These are phyloP conservation scores for Exophiala aquamarina DNA, from an alignment of 2,329 filamentous ascomycete genomes.

Conservation along the genomic window DNA sequence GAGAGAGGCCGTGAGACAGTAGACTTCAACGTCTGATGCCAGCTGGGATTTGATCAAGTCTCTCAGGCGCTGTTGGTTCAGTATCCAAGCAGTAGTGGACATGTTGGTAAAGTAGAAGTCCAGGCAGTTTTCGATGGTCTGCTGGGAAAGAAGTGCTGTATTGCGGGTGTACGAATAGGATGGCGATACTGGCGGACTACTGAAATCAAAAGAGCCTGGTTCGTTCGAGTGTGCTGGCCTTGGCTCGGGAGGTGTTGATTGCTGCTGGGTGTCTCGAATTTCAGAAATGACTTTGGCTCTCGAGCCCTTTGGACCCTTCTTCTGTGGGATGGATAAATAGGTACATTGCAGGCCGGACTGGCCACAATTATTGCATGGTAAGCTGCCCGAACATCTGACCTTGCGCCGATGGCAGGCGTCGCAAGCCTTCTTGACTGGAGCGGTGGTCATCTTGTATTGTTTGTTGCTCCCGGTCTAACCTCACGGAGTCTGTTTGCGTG, in stretches of 20 bases:
- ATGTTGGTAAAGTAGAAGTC: slow-evolving; percentile 68
- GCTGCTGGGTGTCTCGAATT: slow-evolving; percentile 66
- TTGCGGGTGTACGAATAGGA: slow-evolving; percentile 53
- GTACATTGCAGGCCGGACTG: slow-evolving; percentile 68
- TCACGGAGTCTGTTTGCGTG: too few relatives aligned
- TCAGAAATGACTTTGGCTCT: slow-evolving; percentile 75
- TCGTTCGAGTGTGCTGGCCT: slow-evolving; percentile 35
- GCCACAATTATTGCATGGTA: slow-evolving; percentile 70
- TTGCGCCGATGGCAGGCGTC: slow-evolving; percentile 33
- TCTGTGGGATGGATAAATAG: slow-evolving; percentile 73
- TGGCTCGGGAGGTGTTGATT: slow-evolving; percentile 58
- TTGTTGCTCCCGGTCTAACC: too few relatives aligned
- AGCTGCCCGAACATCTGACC: slow-evolving; percentile 26
- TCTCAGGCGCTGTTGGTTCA: slow-evolving; percentile 37
- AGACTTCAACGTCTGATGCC: slow-evolving; percentile 45
- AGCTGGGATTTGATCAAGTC: slow-evolving; percentile 29
- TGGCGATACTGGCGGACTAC: slow-evolving; percentile 49
- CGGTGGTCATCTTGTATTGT: slow-evolving; percentile 16
- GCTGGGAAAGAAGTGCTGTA: slow-evolving; percentile 60
- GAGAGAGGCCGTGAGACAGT: slow-evolving; percentile 42
- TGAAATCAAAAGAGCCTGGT: slow-evolving; percentile 52
- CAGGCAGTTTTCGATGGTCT: slow-evolving; percentile 66
- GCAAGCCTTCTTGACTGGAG: slow-evolving; percentile 31
- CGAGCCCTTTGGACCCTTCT: slow-evolving; percentile 74
- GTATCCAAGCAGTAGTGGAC: slow-evolving; percentile 46